Evolutionary conservation across 768 basidiomycete species (phyloP).

Genomic region (Trametes villosa): DNA sequence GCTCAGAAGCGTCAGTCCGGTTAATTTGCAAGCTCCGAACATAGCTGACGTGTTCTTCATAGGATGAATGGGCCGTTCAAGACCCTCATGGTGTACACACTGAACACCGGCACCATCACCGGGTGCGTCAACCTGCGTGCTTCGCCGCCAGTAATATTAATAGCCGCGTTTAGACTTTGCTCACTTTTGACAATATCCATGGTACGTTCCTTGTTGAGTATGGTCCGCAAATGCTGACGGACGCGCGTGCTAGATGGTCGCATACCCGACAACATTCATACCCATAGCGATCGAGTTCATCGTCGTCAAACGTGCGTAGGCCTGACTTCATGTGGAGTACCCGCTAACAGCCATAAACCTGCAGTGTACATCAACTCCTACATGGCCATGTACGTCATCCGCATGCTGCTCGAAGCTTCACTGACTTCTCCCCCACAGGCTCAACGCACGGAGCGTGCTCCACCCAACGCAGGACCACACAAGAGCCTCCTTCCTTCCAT

Average conservation of each 20-base stretch:
- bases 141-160: neutral
- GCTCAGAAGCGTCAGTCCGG: slow-evolving; percentile 10
- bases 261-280: slow-evolving; percentile 22
- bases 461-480: neutral
- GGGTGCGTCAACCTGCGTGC: slow-evolving; percentile 1
- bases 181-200: slow-evolving; percentile 19
- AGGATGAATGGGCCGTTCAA: slow-evolving; percentile 23
- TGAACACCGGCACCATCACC: slow-evolving; percentile 26
- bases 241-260: slow-evolving; percentile 19
- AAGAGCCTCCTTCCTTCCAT: neutral
- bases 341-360: neutral
- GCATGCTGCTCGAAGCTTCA: neutral
- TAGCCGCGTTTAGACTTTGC: slow-evolving; percentile 11
- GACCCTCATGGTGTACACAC: slow-evolving; percentile 25
- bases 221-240: neutral
- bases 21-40: neutral
- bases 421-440: slow-evolving; percentile 10
- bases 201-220: neutral
- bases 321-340: neutral
- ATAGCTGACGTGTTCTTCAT: neutral
- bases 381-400: slow-evolving; percentile 22
- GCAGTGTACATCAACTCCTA: slow-evolving; percentile 30
- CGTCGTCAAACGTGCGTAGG: slow-evolving; percentile 23
- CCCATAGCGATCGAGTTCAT: slow-evolving; percentile 24
- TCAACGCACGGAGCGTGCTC: slow-evolving; percentile 20